These are phyloP conservation scores for Saccharomyces jurei DNA, from an alignment of 805 yeast genomes.

Conservation along the genomic window DNA sequence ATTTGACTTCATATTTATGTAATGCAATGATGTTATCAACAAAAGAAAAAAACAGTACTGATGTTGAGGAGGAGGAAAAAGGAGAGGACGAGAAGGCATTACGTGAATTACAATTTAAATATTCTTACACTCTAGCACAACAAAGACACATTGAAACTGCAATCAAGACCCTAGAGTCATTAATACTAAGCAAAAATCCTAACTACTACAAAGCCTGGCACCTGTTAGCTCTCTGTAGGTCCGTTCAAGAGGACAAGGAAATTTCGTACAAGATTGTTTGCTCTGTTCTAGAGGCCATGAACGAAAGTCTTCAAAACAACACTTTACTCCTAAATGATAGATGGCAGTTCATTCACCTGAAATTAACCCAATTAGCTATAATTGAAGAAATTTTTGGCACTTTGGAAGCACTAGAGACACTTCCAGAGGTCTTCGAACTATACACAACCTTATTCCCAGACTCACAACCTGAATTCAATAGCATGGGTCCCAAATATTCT, in stretches of 20 bases:
- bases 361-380: constrained; percentile 67
- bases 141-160: constrained; percentile 37
- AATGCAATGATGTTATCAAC: constrained; percentile 20
- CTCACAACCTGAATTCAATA: constrained; percentile 3
- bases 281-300: constrained; percentile 41
- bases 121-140: constrained; percentile 43
- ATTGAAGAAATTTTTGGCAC: constrained; percentile 54
- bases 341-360: constrained; percentile 55
- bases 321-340: constrained; percentile 20
- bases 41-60: neutral
- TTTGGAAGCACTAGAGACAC: constrained; percentile 48
- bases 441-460: constrained; percentile 41
- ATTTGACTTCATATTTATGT: constrained; percentile 15
- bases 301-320: constrained; percentile 20
- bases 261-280: constrained; percentile 51
- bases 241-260: constrained; percentile 50
- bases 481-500: constrained; percentile 10
- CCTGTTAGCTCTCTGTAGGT: constrained; percentile 52
- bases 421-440: constrained; percentile 59
- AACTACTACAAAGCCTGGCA: constrained; percentile 59
- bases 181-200: constrained; percentile 43
- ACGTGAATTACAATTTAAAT: constrained; percentile 31
- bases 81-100: neutral
- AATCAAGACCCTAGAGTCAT: constrained; percentile 38
- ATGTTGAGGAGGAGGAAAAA: neutral